Evolutionary conservation across 768 basidiomycete species (phyloP).

Genomic region (Pleurotus pulmonarius): DNA sequence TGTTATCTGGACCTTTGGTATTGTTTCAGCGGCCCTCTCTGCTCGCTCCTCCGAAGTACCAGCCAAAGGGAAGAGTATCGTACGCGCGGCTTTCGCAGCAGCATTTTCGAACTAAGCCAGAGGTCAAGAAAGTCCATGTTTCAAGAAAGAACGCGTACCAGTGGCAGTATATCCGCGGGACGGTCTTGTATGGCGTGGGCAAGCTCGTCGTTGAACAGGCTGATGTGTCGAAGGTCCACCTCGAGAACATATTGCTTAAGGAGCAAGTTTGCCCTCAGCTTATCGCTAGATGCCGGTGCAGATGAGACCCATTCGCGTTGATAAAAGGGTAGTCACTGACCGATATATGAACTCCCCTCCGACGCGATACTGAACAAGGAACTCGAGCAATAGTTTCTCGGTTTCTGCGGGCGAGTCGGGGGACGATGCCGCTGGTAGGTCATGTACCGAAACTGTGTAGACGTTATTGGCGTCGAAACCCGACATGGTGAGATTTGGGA

Average conservation of each 20-base stretch:
- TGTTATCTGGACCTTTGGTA: constrained; percentile 78
- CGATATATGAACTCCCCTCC: constrained; percentile 92
- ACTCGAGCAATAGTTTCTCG: constrained; percentile 78
- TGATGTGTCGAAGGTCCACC: constrained; percentile 75
- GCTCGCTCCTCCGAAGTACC: constrained; percentile 40
- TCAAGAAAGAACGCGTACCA: constrained; percentile 46
- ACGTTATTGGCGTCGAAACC: constrained; percentile 83
- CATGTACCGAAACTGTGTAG: constrained; percentile 78
- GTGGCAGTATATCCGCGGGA: constrained; percentile 84
- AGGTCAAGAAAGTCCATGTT: background rate
- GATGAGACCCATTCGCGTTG: background rate
- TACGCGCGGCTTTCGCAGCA: constrained; percentile 77
- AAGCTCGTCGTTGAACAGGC: constrained; percentile 90
- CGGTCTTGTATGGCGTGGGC: constrained; percentile 87
- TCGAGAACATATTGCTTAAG: constrained; percentile 85
- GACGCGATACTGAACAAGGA: constrained; percentile 83
- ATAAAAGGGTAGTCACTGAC: constrained; percentile 32
- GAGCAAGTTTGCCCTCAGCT: constrained; percentile 83
- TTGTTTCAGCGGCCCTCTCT: constrained; percentile 36
- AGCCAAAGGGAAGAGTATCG: constrained; percentile 80
- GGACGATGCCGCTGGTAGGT: constrained; percentile 47
- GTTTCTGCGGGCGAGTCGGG: constrained; percentile 78
- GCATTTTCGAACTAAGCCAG: constrained; percentile 82
- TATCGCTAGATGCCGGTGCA: constrained; percentile 53
- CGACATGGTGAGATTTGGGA: constrained; percentile 52